Conservation (phyloP, 495 filamentous ascomycete genomes). For the Daldinia grandis region DNA sequence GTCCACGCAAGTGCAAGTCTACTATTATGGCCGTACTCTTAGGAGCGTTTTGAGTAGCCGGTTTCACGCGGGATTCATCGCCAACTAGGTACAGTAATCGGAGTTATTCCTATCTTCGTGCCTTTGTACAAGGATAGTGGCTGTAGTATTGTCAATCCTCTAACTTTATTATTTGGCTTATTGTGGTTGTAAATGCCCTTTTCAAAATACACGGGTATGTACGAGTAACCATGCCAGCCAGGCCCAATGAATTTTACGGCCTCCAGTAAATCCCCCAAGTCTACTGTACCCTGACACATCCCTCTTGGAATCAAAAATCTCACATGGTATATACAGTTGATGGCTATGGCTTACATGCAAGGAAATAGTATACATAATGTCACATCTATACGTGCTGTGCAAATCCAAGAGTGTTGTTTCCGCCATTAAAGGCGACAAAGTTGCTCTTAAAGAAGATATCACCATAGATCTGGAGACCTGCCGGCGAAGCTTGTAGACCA, state of each 20-base stretch:
- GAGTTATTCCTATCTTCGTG: not conserved
- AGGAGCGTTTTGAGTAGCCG: not conserved
- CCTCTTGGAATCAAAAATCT: slow-evolving; percentile 18
- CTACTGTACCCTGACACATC: slow-evolving; percentile 23
- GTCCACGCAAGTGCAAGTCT: too few relatives aligned
- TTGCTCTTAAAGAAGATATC: slow-evolving; percentile 82
- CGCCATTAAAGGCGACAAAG: slow-evolving; percentile 80
- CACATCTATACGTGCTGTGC: slow-evolving; percentile 57
- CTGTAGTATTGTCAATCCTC: not conserved
- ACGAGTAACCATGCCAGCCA: slow-evolving; percentile 5
- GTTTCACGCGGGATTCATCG: not conserved
- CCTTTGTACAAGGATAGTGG: not conserved
- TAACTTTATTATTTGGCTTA: not conserved
- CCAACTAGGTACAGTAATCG: not conserved
- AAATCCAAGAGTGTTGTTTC: slow-evolving; percentile 67
- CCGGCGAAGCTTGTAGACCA: slow-evolving; percentile 71
- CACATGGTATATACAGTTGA: slow-evolving; percentile 31
- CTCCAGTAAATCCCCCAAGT: slow-evolving; percentile 18
- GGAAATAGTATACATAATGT: slow-evolving; percentile 7
- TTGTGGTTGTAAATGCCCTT: slow-evolving; percentile 27
- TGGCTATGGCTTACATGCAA: slow-evolving; percentile 8
- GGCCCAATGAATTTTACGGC: slow-evolving; percentile 1
- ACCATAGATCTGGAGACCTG: slow-evolving; percentile 74
- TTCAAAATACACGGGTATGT: slow-evolving; percentile 27
- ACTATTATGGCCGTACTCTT: not conserved